phyloP scores from a whole-genome alignment of 2,329 filamentous ascomycete genomes.

The Grosmannia clavigera region DNA sequence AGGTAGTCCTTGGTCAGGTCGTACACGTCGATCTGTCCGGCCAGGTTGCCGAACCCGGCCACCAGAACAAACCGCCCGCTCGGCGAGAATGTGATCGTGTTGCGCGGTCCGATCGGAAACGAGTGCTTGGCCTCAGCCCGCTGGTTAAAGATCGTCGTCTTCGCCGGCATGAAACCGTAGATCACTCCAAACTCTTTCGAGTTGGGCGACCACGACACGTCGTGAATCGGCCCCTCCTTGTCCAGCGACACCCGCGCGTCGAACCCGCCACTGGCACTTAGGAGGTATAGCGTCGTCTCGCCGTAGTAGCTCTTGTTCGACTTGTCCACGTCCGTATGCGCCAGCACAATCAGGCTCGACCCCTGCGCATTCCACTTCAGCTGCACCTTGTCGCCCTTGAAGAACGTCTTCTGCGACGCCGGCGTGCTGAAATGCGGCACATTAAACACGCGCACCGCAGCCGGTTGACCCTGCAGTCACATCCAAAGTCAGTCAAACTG shows the following conservation, averaged over 20 bases:
- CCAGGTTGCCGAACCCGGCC: constrained; percentile 93
- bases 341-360: constrained; percentile 83
- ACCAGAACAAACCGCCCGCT: constrained; percentile 87
- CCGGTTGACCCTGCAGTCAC: constrained; percentile 64
- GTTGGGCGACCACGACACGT: constrained; percentile 96
- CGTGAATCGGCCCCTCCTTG: constrained; percentile 91
- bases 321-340: constrained; percentile 96
- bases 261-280: constrained; percentile 82
- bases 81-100: constrained; percentile 91
- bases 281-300: constrained; percentile 90
- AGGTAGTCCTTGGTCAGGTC: constrained; percentile 87
- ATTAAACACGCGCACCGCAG: constrained; percentile 86
- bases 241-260: constrained; percentile 87
- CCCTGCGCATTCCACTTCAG: constrained; percentile 95
- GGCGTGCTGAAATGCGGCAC: constrained; percentile 74
- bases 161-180: constrained; percentile 98
- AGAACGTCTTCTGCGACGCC: constrained; percentile 96
- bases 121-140: constrained; percentile 71
- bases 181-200: constrained; percentile 96
- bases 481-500: too few relatives aligned
- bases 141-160: constrained; percentile 95
- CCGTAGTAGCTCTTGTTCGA: constrained; percentile 99
- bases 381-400: constrained; percentile 98
- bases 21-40: constrained; percentile 95
- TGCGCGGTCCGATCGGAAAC: constrained; percentile 78